A percentile compares a stretch with the other conserved stretches of the same genome.
Conservation (phyloP, 176 grass and related monocot species). For the Alloteropsis semialata region DNA sequence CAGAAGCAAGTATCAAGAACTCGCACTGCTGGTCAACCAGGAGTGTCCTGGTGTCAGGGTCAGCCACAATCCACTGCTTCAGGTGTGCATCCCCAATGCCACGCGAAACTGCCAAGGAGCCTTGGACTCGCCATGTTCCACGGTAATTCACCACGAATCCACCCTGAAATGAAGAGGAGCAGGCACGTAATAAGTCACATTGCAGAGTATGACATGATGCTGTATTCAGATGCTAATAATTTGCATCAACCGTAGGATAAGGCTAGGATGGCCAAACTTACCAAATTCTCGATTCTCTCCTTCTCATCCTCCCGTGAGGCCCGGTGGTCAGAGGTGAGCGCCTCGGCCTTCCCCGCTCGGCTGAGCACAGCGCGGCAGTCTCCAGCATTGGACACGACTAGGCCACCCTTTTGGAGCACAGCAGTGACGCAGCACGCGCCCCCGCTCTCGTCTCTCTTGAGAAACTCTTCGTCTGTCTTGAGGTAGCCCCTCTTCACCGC, state of each 20-base stretch:
- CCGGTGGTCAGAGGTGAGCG: conserved; percentile 82
- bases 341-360: conserved; percentile 69
- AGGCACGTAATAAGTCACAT: background rate
- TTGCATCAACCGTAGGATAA: too few species aligned
- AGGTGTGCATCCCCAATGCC: conserved; percentile 85
- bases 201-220: background rate
- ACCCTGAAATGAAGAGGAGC: conserved; percentile 51
- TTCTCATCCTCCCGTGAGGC: conserved; percentile 71
- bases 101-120: conserved; percentile 83
- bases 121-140: conserved; percentile 95
- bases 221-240: background rate
- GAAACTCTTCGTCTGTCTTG: conserved; percentile 75
- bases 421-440: conserved; percentile 91
- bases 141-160: conserved; percentile 77
- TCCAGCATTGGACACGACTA: conserved; percentile 82
- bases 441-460: conserved; percentile 66
- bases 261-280: conserved; percentile 16
- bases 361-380: conserved; percentile 90
- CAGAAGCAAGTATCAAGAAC: conserved; percentile 91
- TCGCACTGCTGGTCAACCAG: conserved; percentile 62
- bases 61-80: conserved; percentile 85
- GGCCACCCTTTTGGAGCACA: conserved; percentile 53
- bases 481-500: conserved; percentile 63
- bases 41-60: conserved; percentile 70
- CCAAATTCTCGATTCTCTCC: conserved; percentile 79